phyloP scores from a whole-genome alignment of 2,329 filamentous ascomycete species.

The Diaporthe australafricana region DNA sequence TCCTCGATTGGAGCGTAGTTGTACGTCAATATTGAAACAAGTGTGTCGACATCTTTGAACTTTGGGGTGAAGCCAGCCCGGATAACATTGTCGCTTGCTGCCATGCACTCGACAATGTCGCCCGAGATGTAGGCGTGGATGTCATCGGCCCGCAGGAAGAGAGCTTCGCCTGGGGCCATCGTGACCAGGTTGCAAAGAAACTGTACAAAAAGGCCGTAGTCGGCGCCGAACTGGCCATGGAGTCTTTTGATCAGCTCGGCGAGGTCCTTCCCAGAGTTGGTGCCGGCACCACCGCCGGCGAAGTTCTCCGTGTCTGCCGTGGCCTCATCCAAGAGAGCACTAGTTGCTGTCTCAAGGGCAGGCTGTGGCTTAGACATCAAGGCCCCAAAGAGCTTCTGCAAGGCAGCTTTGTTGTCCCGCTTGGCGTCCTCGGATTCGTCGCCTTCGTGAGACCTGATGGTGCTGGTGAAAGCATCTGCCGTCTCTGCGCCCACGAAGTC shows the following conservation, averaged over 20 bases:
- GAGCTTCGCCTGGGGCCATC: conserved; percentile 87
- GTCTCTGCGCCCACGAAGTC: conserved; percentile 74
- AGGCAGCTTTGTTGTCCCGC: conserved; percentile 78
- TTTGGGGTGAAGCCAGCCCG: conserved; percentile 98
- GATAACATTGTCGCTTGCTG: conserved; percentile 97
- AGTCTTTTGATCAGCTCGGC: conserved; percentile 82
- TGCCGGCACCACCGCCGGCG: conserved; percentile 76
- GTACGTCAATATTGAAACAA: conserved; percentile 94
- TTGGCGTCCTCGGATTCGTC: conserved; percentile 50
- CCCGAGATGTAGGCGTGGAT: conserved; percentile 95
- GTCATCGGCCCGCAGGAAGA: conserved; percentile 96
- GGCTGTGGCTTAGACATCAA: conserved; percentile 83
- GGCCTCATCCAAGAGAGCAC: conserved; percentile 78
- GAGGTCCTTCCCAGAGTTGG: conserved; percentile 76
- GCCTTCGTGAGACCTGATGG: conserved; percentile 57
- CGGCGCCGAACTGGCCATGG: conserved; percentile 85
- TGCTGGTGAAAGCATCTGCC: conserved; percentile 67
- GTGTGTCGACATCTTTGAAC: conserved; percentile 93
- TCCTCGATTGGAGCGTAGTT: conserved; percentile 93
- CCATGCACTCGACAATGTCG: conserved; percentile 99
- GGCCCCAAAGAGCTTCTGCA: conserved; percentile 80
- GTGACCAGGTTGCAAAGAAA: conserved; percentile 98
- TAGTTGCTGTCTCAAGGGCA: conserved; percentile 71
- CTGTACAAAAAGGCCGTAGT: conserved; percentile 93
- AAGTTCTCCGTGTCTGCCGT: conserved; percentile 77